Percentiles rank a stretch among this genome's conserved stretches.
These are phyloP conservation scores for Nicotiana knightiana DNA, from an alignment of 257 asterid genomes.

Conservation along the genomic window DNA sequence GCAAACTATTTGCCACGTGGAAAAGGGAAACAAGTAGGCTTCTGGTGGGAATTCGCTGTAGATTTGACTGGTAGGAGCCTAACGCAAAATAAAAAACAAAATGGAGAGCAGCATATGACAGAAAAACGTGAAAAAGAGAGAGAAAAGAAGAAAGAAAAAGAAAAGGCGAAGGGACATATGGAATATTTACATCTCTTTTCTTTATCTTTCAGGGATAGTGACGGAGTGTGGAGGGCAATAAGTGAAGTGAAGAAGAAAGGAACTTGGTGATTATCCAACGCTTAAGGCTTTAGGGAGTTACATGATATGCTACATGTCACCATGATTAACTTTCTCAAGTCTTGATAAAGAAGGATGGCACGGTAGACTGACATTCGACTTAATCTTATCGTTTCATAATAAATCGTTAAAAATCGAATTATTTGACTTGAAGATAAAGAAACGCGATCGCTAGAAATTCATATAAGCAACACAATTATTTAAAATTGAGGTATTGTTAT, in stretches of 20 bases:
- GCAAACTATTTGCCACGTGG: not conserved
- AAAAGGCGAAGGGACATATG: not conserved
- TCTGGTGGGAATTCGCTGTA: not conserved
- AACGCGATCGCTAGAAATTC: no score
- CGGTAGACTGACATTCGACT: no score
- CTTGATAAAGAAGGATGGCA: no score
- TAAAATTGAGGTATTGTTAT: no score
- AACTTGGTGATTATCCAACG: not conserved
- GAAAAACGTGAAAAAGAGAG: not conserved
- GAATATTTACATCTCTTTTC: not conserved
- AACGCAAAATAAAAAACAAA: not conserved
- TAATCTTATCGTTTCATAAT: no score
- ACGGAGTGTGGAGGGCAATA: conserved; percentile 15
- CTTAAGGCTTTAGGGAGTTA: not conserved
- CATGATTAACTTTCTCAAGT: no score
- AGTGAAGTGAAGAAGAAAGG: conserved; percentile 17
- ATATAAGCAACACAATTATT: no score
- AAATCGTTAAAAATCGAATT: no score
- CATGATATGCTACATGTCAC: no score
- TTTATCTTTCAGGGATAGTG: conserved; percentile 17
- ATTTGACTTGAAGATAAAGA: no score
- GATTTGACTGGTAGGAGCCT: not conserved
- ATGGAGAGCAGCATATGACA: not conserved
- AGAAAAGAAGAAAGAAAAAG: not conserved
- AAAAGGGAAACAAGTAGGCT: not conserved